phyloP scores from a whole-genome alignment of 2,329 filamentous ascomycete genomes.

The Aspergillus pseudoglaucus region DNA sequence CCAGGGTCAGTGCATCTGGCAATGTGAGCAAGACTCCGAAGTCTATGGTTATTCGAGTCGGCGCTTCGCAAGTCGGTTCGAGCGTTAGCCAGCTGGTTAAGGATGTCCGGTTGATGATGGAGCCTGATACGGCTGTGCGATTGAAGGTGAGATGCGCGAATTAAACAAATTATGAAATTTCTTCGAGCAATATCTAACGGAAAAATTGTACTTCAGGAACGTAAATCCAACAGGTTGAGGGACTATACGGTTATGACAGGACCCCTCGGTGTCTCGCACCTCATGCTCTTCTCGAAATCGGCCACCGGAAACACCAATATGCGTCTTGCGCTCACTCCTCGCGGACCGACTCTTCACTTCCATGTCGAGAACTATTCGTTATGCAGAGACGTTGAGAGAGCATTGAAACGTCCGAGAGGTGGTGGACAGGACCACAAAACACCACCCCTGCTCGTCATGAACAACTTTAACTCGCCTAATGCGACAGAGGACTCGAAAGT shows the following conservation, averaged over 20 bases:
- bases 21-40: conserved; percentile 64
- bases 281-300: conserved; percentile 88
- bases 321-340: conserved; percentile 76
- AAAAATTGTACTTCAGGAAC: conserved; percentile 49
- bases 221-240: conserved; percentile 76
- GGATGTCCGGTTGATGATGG: conserved; percentile 90
- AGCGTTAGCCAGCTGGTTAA: conserved; percentile 86
- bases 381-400: conserved; percentile 79
- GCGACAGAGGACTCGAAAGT: conserved; percentile 55
- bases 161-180: neutral
- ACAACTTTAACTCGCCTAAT: conserved; percentile 74
- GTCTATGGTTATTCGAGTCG: conserved; percentile 97
- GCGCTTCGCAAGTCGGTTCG: conserved; percentile 84
- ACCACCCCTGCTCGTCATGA: conserved; percentile 93
- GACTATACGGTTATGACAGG: conserved; percentile 96
- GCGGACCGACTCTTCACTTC: conserved; percentile 90
- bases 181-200: neutral
- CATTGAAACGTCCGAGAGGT: conserved; percentile 74
- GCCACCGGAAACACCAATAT: conserved; percentile 87
- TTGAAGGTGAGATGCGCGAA: conserved; percentile 53
- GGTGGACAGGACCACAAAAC: conserved; percentile 80
- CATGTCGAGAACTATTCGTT: conserved; percentile 91
- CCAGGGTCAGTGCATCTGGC: conserved; percentile 55
- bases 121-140: conserved; percentile 83
- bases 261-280: conserved; percentile 83